phyloP scores from a whole-genome alignment of 1,284 basidiomycete species.

The Retiboletus fuscus region DNA sequence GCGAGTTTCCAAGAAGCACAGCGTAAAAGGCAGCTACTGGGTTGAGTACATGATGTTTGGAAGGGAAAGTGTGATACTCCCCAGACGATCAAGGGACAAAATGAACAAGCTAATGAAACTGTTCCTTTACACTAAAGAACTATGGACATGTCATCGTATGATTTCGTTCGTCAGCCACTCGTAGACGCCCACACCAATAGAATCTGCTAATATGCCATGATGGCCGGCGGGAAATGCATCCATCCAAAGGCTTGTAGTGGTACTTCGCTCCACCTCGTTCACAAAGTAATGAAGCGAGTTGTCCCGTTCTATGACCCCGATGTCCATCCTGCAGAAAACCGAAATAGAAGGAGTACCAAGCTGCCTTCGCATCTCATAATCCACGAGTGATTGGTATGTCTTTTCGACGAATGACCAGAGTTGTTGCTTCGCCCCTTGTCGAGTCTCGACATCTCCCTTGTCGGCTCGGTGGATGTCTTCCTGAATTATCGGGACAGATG shows the following conservation, averaged over 20 bases:
- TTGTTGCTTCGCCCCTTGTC: neutral
- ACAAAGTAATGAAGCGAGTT: neutral
- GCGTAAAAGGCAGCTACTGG: too few relatives aligned
- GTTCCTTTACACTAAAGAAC: too few relatives aligned
- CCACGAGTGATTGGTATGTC: neutral
- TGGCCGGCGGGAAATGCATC: neutral
- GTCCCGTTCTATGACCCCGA: neutral
- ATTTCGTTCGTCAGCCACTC: neutral
- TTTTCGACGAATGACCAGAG: neutral
- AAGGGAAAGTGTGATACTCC: too few relatives aligned
- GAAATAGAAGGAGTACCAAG: neutral
- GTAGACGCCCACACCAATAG: neutral
- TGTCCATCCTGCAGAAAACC: slow-evolving; percentile 4
- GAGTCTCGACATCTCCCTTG: too few relatives aligned
- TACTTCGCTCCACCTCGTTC: slow-evolving; percentile 1
- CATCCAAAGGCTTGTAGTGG: slow-evolving; percentile 5
- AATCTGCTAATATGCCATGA: slow-evolving; percentile 3
- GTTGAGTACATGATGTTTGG: too few relatives aligned
- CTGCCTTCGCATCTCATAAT: slow-evolving; percentile 6
- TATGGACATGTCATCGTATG: too few relatives aligned
- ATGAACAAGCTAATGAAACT: too few relatives aligned
- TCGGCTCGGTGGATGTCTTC: too few relatives aligned
- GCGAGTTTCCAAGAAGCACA: too few relatives aligned
- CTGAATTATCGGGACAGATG: too few relatives aligned
- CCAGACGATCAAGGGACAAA: too few relatives aligned